Evolutionary conservation across 495 filamentous ascomycete genomes (phyloP).

Genomic region (Penicillium flavigenum): DNA sequence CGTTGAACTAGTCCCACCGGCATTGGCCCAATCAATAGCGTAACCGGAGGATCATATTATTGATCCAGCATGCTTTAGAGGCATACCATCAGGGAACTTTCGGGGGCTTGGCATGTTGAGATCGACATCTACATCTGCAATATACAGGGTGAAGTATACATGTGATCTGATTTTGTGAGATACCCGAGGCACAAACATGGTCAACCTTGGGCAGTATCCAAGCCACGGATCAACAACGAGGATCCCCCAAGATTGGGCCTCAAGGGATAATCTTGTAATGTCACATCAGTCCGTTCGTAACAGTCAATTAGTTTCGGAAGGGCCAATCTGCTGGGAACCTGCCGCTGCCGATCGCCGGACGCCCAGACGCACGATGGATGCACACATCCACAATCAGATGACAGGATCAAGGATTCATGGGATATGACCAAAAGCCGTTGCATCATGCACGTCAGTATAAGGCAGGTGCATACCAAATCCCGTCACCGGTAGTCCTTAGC

Average conservation of each 20-base stretch:
- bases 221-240: background rate
- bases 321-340: constrained; percentile 2
- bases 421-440: background rate
- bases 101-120: background rate
- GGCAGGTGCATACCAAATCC: background rate
- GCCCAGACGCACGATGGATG: background rate
- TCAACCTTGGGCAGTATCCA: background rate
- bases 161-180: constrained; percentile 1
- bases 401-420: background rate
- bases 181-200: background rate
- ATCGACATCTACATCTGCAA: background rate
- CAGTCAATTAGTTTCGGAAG: background rate
- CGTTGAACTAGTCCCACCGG: background rate
- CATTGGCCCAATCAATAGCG: constrained; percentile 4
- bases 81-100: background rate
- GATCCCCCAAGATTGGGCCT: background rate
- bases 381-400: background rate
- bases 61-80: background rate
- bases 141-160: background rate
- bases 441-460: background rate
- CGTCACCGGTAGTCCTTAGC: background rate
- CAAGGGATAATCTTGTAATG: background rate
- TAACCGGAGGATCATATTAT: constrained; percentile 7
- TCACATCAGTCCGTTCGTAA: background rate
- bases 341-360: constrained; percentile 3